Base-by-base conservation (phyloP, 2,329 filamentous ascomycete genomes). In the Thielaviopsis punctulata region DNA sequence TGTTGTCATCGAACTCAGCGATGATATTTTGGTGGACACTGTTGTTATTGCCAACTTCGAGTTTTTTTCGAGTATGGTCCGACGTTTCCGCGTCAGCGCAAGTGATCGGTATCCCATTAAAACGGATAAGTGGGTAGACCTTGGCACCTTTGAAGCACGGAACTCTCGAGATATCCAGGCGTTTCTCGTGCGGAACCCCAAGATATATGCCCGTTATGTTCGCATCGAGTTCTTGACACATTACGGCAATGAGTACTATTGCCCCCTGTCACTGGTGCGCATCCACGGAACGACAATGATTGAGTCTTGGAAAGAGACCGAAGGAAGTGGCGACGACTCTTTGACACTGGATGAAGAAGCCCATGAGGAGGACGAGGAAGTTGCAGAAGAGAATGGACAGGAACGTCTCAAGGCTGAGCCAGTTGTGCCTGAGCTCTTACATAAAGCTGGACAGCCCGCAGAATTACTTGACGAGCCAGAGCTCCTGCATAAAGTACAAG, bases 11-110 rank as follows among this genome's bases (percentile, higher is more conserved):
- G 92, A 98, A 67, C 73, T 98, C 25, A 96, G 87, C 65, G 87
- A 94, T 61, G 78, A 82, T 53, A 79, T 82, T 53, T 74, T 94
- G 45, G 84, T 98, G 54, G 92, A 98, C 63, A 98, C 92, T 0
- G 74, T 98, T 41, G 92, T 96, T n/a, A 73, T 98, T 51, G 92
- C 90, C 56, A 98, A 98, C 64, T 98, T 93, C 60, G 92, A 98
- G 65, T 98, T 98, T 70, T 98, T 98, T 71, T 95, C 88, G 52
- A 95, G 88, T 63, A 95, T 94, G 76, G 85, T 96, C 60, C 83
- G 88, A 51, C 84, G 82, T 47, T 95, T 98, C 64, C 77, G 85
- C 49, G 80, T 96, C 59, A 93, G 86, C 63, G 90, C 95, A 47
- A 93, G 89, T 54, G 92, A 96, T 67, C 80, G 87, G 53, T 96